Evolutionary conservation across 495 filamentous ascomycete species (phyloP), one percentile per base, ranked within the genome.

Genomic region (Rhizodiscina lignyota): DNA sequence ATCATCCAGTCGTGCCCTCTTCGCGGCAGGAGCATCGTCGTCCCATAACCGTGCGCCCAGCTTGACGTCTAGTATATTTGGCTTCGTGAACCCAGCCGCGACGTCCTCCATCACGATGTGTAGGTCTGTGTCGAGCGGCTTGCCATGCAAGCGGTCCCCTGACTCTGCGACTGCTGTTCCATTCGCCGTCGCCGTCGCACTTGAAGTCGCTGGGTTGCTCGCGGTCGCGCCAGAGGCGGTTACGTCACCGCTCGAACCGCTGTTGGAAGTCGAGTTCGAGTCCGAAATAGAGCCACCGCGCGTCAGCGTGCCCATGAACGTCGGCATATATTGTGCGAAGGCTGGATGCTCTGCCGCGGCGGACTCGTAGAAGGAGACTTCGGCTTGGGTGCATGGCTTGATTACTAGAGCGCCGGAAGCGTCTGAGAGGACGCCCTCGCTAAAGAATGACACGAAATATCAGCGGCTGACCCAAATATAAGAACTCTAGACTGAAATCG

Each of bases 11-110:
- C 82, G 71, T 19, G 60, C 63, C 20, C 77, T 69, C 61, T 97
- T 97, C 10, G 8, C 30, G 5, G 15, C 18, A 6, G 6, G 6
- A 29, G 89, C 83, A 53, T 79, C 72, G 34, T 87, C 77, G 4
- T 80, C 86, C 80, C 84, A 96, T 16, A 97, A 58, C 34, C 77
- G 69, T 19, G 73, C 68, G 18, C 89, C 89, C 22, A 97, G 71
- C 53, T 97, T 97, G 41, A 92, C 68, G 48, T 97, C 89, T 38
- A 97, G 58, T n/a, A 96, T 83, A 48, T 94, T 94, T 11, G 91
- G 82, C 39, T 74, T 70, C 35, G 66, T 70, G 62, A 83, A 96
- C 16, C 82, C 81, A 34, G 71, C 64, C 6, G 86, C 77, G 1
- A 85, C 66, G 52, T 94, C 96, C 47, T 89, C 77, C 28, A 97